These are phyloP conservation scores for Annulohypoxylon moriforme DNA, from an alignment of 495 filamentous ascomycete genomes.

Conservation along the genomic window DNA sequence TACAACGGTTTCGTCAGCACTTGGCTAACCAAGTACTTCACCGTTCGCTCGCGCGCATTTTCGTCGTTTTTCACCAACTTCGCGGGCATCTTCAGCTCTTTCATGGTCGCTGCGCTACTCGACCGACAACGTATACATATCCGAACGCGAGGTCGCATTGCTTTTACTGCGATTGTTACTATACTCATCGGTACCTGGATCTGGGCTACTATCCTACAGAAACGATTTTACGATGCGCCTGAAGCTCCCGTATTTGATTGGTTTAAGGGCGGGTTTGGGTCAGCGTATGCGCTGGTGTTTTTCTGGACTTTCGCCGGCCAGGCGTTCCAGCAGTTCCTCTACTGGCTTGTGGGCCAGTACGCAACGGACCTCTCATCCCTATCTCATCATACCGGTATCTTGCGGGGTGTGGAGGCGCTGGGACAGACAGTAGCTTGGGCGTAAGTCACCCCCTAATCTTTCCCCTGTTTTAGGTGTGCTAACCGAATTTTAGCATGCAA, in stretches of 20 bases:
- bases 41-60: constrained; percentile 50
- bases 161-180: constrained; percentile 41
- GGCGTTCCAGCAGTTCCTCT: constrained; percentile 51
- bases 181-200: constrained; percentile 50
- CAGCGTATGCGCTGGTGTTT: constrained; percentile 47
- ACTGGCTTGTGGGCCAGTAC: constrained; percentile 51
- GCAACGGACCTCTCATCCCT: constrained; percentile 46
- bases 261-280: constrained; percentile 47
- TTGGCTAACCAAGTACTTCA: constrained; percentile 51
- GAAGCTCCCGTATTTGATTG: constrained; percentile 46
- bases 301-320: constrained; percentile 53
- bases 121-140: constrained; percentile 46
- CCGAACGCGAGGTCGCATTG: constrained; percentile 44
- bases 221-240: constrained; percentile 44
- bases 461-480: background rate
- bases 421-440: constrained; percentile 52
- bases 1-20: constrained; percentile 53
- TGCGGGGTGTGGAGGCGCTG: constrained; percentile 48
- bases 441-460: constrained; percentile 31
- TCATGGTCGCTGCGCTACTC: constrained; percentile 45
- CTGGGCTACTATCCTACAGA: constrained; percentile 47
- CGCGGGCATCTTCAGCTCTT: constrained; percentile 50
- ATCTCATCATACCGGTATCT: constrained; percentile 46
- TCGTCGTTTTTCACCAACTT: constrained; percentile 51
- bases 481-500: constrained; percentile 47